Evolutionary conservation across 2,329 filamentous ascomycete species (phyloP).

Genomic region (Sporothrix schenckii): DNA sequence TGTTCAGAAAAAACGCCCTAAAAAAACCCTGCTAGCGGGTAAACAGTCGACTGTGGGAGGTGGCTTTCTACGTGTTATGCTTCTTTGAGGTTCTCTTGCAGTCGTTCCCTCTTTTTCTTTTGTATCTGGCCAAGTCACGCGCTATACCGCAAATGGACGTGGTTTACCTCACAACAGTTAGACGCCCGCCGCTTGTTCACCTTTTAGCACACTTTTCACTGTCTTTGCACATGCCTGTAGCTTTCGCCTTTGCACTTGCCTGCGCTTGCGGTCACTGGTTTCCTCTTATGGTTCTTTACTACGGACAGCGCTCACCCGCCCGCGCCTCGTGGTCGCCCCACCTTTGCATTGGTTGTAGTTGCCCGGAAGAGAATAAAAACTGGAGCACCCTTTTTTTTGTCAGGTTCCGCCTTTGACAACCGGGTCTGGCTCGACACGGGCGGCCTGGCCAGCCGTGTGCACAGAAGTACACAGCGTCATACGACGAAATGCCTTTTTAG

Average conservation of each 20-base stretch:
- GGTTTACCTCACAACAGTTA: neutral
- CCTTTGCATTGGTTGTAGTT: slow-evolving; percentile 7
- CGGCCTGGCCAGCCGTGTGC: slow-evolving; percentile 13
- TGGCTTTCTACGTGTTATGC: neutral
- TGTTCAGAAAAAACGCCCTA: neutral
- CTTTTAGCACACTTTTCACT: neutral
- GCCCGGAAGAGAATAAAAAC: neutral
- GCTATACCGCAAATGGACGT: neutral
- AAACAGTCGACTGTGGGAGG: neutral
- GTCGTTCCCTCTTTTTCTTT: neutral
- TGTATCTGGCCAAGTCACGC: neutral
- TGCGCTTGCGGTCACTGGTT: slow-evolving; percentile 11
- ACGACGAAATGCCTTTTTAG: neutral
- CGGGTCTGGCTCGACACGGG: slow-evolving; percentile 19
- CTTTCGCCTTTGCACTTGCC: slow-evolving; percentile 6
- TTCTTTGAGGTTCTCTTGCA: slow-evolving; percentile 5
- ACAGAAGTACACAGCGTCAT: slow-evolving; percentile 6
- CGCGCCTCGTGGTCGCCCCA: neutral
- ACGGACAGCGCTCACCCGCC: neutral
- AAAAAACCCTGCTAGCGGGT: slow-evolving; percentile 23
- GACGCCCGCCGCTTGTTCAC: slow-evolving; percentile 21
- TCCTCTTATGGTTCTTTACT: slow-evolving; percentile 23
- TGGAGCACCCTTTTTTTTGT: neutral
- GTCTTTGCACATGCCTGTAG: neutral
- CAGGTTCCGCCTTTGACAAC: neutral